phyloP scores from a whole-genome alignment of 176 grass and related monocot species.

The Hordeum vulgare region MorexV3_pseudomolecules_assembly NC_058522.1:561982993-561983492 shows the following conservation, averaged over 20 bases:
- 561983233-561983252: constrained; percentile 83
- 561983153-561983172: constrained; percentile 70
- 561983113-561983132: neutral
- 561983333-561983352: neutral
- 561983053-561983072: no score
- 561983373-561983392: neutral
- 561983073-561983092: neutral
- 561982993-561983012: no score
- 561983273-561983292: constrained; percentile 82
- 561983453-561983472: no score
- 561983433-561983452: no score
- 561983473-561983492: no score
- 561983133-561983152: neutral
- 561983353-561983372: neutral
- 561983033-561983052: no score
- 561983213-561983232: constrained; percentile 50
- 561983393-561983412: no score
- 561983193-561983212: constrained; percentile 76
- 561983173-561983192: constrained; percentile 73
- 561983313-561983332: neutral
- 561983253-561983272: constrained; percentile 68
- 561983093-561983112: neutral
- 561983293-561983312: constrained; percentile 55
- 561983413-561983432: no score
- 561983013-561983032: no score